Conservation (phyloP, 1,139 yeast species). For the Hanseniaspora sp. region DNA sequence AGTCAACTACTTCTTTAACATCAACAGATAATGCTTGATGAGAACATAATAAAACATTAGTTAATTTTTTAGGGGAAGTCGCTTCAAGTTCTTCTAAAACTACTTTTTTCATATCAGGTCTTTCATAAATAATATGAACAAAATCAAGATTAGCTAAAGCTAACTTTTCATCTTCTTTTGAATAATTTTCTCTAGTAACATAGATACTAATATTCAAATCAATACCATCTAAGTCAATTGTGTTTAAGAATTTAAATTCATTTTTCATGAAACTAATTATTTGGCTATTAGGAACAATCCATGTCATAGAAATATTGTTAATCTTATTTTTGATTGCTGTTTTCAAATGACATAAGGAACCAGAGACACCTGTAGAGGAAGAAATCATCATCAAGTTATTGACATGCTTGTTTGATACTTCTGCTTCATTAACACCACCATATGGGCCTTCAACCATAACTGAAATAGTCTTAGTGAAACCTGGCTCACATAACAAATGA, state of each 20-base stretch:
- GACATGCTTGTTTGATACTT: constrained; percentile 3
- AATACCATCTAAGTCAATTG: neutral
- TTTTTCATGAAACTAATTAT: constrained; percentile 42
- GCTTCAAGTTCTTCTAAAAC: constrained; percentile 32
- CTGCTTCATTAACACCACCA: constrained; percentile 37
- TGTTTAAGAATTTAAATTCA: constrained; percentile 32
- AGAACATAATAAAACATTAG: constrained; percentile 38
- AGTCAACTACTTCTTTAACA: constrained; percentile 33
- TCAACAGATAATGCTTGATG: constrained; percentile 41
- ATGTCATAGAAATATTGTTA: constrained; percentile 35
- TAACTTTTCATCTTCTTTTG: neutral
- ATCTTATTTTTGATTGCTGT: constrained; percentile 21
- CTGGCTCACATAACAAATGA: constrained; percentile 21
- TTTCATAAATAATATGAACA: constrained; percentile 36
- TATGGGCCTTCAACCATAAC: constrained; percentile 53
- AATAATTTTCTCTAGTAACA: neutral
- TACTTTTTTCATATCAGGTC: constrained; percentile 35
- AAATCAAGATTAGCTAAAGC: constrained; percentile 17
- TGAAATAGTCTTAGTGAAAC: constrained; percentile 22
- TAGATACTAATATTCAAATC: constrained; percentile 19
- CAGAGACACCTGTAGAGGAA: constrained; percentile 69
- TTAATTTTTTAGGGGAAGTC: constrained; percentile 33
- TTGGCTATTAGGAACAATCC: constrained; percentile 40
- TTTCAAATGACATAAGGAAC: constrained; percentile 32
- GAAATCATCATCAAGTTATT: constrained; percentile 37